phyloP scores from a whole-genome alignment of 2,329 filamentous ascomycete species.

The Xylaria sp. region DNA sequence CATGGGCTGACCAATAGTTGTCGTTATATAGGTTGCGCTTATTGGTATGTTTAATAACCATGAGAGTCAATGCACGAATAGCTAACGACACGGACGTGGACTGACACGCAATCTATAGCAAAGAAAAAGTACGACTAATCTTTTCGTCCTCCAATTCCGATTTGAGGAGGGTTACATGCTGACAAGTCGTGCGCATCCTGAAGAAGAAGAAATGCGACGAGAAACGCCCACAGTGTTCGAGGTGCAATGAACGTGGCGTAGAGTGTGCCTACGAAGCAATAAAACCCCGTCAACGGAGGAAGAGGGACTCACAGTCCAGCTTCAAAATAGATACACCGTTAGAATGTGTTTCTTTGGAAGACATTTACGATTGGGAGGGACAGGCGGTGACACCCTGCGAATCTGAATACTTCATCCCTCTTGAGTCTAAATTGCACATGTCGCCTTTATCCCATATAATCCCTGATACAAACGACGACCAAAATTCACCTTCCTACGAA shows the following conservation, averaged over 20 bases:
- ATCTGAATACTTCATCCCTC: constrained; percentile 41
- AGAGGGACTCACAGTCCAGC: constrained; percentile 50
- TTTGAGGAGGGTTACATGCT: constrained; percentile 15
- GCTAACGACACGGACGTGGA: constrained; percentile 30
- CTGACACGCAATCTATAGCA: constrained; percentile 52
- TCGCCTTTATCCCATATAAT: constrained; percentile 38
- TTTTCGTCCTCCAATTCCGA: constrained; percentile 6
- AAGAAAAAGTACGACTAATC: constrained; percentile 62
- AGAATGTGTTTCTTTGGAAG: constrained; percentile 30
- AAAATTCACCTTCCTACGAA: constrained; percentile 17
- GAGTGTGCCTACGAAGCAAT: constrained; percentile 64
- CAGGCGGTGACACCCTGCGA: constrained; percentile 37
- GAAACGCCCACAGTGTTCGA: constrained; percentile 61
- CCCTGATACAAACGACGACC: constrained; percentile 14
- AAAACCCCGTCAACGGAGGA: constrained; percentile 56
- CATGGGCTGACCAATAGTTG: constrained; percentile 44
- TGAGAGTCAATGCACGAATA: constrained; percentile 6
- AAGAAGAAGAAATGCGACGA: constrained; percentile 71
- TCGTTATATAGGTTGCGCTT: constrained; percentile 59
- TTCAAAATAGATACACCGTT: constrained; percentile 32
- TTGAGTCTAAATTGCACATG: constrained; percentile 36
- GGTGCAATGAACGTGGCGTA: constrained; percentile 61
- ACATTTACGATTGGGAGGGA: constrained; percentile 43
- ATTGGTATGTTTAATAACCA: constrained; percentile 57
- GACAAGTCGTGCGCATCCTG: constrained; percentile 8